Conservation (phyloP, 2,329 filamentous ascomycete species). For the Orbilia quercus region DNA sequence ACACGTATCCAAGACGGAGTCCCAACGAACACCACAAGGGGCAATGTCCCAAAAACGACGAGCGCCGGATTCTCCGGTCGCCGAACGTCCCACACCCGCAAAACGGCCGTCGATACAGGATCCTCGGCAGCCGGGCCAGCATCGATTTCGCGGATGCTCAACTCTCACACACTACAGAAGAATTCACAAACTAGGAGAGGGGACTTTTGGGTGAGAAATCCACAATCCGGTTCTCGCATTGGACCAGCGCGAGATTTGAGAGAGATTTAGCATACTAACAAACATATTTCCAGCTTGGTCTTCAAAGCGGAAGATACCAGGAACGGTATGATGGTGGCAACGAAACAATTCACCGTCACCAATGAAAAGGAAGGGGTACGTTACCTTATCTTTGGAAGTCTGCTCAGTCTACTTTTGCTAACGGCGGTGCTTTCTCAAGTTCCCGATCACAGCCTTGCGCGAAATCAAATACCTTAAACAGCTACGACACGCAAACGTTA, state of each 20-base stretch:
- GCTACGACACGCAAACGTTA: slow-evolving; percentile 87
- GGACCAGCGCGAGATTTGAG: background rate
- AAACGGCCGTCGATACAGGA: slow-evolving; percentile 65
- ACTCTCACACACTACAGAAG: slow-evolving; percentile 83
- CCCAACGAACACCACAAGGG: slow-evolving; percentile 52
- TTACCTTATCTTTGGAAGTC: slow-evolving; percentile 44
- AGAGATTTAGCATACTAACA: slow-evolving; percentile 23
- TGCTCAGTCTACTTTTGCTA: slow-evolving; percentile 42
- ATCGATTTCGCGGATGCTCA: slow-evolving; percentile 84
- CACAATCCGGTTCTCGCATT: slow-evolving; percentile 26
- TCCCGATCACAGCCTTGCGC: slow-evolving; percentile 96
- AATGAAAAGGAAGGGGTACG: slow-evolving; percentile 95
- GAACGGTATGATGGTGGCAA: slow-evolving; percentile 79
- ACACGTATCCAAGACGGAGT: slow-evolving; percentile 37
- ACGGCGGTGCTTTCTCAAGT: slow-evolving; percentile 66
- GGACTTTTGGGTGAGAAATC: slow-evolving; percentile 82
- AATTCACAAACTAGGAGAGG: slow-evolving; percentile 86
- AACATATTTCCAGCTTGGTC: slow-evolving; percentile 27
- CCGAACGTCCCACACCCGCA: slow-evolving; percentile 59
- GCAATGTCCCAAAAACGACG: slow-evolving; percentile 55
- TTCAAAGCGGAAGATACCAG: slow-evolving; percentile 51
- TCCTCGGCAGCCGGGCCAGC: slow-evolving; percentile 64
- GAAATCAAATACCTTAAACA: slow-evolving; percentile 98
- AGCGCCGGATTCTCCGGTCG: slow-evolving; percentile 58
- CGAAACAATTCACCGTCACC: slow-evolving; percentile 99